Base-by-base conservation (phyloP, 2,329 filamentous ascomycete genomes). In the Pseudogymnoascus sp. region DNA sequence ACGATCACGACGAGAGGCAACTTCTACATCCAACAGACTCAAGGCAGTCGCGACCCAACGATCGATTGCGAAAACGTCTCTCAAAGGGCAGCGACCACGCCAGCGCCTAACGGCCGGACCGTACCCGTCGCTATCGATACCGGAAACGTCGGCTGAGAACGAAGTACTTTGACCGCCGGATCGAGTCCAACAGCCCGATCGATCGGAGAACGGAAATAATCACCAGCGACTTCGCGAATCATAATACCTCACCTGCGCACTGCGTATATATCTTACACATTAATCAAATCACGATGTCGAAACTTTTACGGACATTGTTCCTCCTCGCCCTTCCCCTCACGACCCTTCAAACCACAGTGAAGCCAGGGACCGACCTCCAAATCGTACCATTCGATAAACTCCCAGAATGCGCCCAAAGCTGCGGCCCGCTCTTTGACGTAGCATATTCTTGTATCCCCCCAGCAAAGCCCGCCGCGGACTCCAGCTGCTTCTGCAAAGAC, bases 401-500 rank as follows among this genome's bases (percentile, higher is more conserved):
- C 59, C 89, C 89, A 4, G 72, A 80, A 26, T 91, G 89, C 70
- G 88, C 84, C 8, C 73, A 78, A 22, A 66, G 72, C 56, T 91
- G 89, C 71, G 79, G 81, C 46, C 73, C 78, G 28, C 83, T 91
- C 50, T 85, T 82, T 72, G 83, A 90, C 74, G 90, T 89, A 64
- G 89, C 92, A 71, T 82, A 82, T 53, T 84, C 80, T 65, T 96
- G 91, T 75, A 81, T 88, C 1, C 87, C 88, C 3, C 83, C 82
- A 3, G 79, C 76, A 24, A 78, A 75, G 3, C 74, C 81, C 4
- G 70, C 74, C 19, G 82, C 79, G 46, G 90, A 89, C 73, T 79
- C 84, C 61, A 78, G 80, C 37, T 96, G 91, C 76, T 92, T 96
- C 77, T 96, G 91, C 77, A 77, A 81, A 69, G 85, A 88, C 60